Evolutionary conservation across 768 basidiomycete genomes (phyloP).

Genomic region (Rhizopogon roseolus): DNA sequence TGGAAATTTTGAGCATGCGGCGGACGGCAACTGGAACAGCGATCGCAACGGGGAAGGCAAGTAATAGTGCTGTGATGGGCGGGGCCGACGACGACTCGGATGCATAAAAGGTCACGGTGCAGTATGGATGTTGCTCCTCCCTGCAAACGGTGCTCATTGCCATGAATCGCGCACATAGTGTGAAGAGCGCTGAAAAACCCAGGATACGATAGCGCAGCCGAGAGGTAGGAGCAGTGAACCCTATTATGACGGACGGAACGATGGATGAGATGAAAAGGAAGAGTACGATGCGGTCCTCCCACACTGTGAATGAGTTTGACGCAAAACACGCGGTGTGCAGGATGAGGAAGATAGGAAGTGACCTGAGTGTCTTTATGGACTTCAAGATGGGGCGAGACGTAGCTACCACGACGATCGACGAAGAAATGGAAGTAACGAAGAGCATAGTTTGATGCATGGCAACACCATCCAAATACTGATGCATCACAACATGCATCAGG

Average conservation of each 20-base stretch:
- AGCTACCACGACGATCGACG: constrained; percentile 41
- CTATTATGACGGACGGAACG: constrained; percentile 52
- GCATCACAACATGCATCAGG: constrained; percentile 26
- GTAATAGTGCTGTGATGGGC: constrained; percentile 50
- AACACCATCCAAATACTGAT: constrained; percentile 38
- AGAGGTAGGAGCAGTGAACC: constrained; percentile 61
- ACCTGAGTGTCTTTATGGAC: constrained; percentile 18
- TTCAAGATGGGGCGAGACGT: constrained; percentile 28
- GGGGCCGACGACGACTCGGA: constrained; percentile 66
- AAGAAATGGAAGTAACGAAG: constrained; percentile 44
- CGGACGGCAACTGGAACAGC: constrained; percentile 53
- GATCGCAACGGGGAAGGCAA: constrained; percentile 54
- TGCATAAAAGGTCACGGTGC: constrained; percentile 85
- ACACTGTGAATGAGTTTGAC: constrained; percentile 96
- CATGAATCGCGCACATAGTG: constrained; percentile 69
- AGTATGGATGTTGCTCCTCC: constrained; percentile 91
- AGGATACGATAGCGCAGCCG: constrained; percentile 74
- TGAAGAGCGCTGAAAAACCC: constrained; percentile 62
- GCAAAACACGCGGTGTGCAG: constrained; percentile 76
- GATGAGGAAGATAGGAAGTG: constrained; percentile 45
- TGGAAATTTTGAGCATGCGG: constrained; percentile 57
- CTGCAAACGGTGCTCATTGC: constrained; percentile 83
- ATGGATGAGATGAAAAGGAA: constrained; percentile 71
- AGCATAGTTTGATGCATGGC: constrained; percentile 45
- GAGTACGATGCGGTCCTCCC: constrained; percentile 84